A percentile compares a stretch with the other conserved stretches of the same genome.
Evolutionary conservation across 306 rosid species (phyloP).

Genomic region (Casuarina cunninghamiana): DNA sequence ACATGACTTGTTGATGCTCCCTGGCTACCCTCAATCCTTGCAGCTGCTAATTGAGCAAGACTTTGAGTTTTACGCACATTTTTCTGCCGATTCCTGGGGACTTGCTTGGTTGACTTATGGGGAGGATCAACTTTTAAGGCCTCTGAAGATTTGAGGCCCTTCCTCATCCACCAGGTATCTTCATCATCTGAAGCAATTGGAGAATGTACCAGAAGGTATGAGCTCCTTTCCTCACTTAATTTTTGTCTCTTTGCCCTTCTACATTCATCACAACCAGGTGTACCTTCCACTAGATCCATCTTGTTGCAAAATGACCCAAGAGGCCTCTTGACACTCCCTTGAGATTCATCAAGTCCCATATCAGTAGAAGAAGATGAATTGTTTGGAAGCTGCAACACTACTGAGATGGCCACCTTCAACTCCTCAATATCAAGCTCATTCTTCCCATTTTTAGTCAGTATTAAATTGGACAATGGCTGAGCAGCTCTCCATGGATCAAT

Average conservation of each 20-base stretch:
- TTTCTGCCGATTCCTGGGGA: conserved; percentile 70
- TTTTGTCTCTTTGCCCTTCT: conserved; percentile 80
- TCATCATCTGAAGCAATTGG: conserved; percentile 66
- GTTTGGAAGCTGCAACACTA: conserved; percentile 65
- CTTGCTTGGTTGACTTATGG: conserved; percentile 63
- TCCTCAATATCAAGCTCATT: conserved; percentile 60
- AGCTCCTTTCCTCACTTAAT: conserved; percentile 66
- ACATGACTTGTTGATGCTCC: conserved; percentile 98
- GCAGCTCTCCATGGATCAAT: conserved; percentile 48
- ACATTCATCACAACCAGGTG: conserved; percentile 97
- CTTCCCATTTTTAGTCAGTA: conserved; percentile 47
- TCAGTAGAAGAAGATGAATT: conserved; percentile 36
- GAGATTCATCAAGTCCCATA: conserved; percentile 57
- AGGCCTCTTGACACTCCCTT: conserved; percentile 55
- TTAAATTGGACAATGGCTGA: conserved; percentile 30
- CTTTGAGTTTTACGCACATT: conserved; percentile 74
- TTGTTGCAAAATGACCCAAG: conserved; percentile 45
- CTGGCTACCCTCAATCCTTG: conserved; percentile 96
- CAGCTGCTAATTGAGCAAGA: conserved; percentile 83
- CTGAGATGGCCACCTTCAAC: conserved; percentile 65
- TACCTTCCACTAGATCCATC: conserved; percentile 62
- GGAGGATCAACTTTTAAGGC: conserved; percentile 71
- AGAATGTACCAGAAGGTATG: conserved; percentile 52
- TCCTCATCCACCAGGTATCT: conserved; percentile 87
- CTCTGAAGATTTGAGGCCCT: conserved; percentile 67